A percentile compares a stretch with the other conserved stretches of the same genome.
phyloP scores from a whole-genome alignment of 805 yeast species.

The Sugiyamaella boreocaroliniensis region DNA sequence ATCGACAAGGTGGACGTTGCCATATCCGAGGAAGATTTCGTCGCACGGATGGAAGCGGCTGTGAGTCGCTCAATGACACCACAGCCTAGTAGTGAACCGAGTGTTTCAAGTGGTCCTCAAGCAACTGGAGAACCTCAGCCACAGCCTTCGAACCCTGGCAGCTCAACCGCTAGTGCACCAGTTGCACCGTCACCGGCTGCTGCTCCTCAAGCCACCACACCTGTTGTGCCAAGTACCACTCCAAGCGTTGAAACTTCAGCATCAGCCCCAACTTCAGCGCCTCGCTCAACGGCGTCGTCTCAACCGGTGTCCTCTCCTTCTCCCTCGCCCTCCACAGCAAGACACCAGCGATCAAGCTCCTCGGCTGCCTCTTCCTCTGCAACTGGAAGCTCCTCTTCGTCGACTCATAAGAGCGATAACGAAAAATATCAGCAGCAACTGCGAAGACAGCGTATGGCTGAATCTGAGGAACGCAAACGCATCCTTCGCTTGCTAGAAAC shows the following conservation, averaged over 20 bases:
- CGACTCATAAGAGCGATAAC: neutral
- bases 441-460: constrained; percentile 8
- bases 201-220: neutral
- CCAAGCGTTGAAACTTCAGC: neutral
- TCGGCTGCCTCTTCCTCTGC: neutral
- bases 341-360: neutral
- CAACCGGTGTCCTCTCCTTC: constrained; percentile 7
- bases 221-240: neutral
- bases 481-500: constrained; percentile 46
- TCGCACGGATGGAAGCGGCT: neutral
- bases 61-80: neutral
- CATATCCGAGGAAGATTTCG: constrained; percentile 20
- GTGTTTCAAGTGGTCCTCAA: neutral
- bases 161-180: neutral
- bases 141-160: neutral
- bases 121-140: neutral
- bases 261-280: neutral
- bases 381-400: neutral
- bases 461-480: constrained; percentile 47
- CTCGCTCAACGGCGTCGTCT: neutral
- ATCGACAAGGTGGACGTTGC: constrained; percentile 38
- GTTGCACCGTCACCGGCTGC: neutral
- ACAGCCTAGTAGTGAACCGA: too few relatives aligned
- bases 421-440: constrained; percentile 10
- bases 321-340: constrained; percentile 2